Evolutionary conservation across 2,329 filamentous ascomycete species (phyloP).

Genomic region (Bretziella fagacearum): DNA sequence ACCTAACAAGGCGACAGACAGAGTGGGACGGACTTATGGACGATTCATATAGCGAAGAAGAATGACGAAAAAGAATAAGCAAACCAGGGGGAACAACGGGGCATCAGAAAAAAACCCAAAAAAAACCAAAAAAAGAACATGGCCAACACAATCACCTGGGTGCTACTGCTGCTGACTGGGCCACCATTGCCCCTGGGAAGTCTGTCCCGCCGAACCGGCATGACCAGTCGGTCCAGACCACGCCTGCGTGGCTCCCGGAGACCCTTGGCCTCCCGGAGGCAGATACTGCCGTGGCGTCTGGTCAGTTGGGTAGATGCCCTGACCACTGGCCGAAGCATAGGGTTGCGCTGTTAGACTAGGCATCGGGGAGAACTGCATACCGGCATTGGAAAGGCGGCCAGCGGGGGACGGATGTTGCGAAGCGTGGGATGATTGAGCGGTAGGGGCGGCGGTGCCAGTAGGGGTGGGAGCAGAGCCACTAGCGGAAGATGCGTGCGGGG

Average conservation of each 20-base stretch:
- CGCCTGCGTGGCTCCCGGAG: slow-evolving; percentile 31
- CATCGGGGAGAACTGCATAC: slow-evolving; percentile 47
- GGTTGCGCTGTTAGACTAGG: slow-evolving; percentile 41
- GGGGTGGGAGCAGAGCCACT: too few relatives aligned
- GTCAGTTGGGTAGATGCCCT: slow-evolving; percentile 43
- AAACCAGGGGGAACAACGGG: slow-evolving; percentile 5
- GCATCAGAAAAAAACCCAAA: slow-evolving; percentile 1
- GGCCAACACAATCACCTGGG: too few relatives aligned
- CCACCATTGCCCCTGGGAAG: slow-evolving; percentile 31
- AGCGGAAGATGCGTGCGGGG: too few relatives aligned
- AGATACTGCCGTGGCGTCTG: slow-evolving; percentile 51
- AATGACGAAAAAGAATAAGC: not conserved
- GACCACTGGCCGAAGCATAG: slow-evolving; percentile 27
- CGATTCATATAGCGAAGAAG: not conserved
- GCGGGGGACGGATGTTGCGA: too few relatives aligned
- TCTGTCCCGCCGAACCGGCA: not conserved
- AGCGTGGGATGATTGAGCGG: not conserved
- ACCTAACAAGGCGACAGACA: not conserved
- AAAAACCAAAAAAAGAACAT: slow-evolving; percentile 2
- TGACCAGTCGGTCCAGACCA: slow-evolving; percentile 48
- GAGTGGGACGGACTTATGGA: not conserved
- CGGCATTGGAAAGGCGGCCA: slow-evolving; percentile 35
- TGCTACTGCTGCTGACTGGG: slow-evolving; percentile 25
- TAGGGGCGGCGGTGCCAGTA: not conserved
- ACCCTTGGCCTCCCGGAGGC: slow-evolving; percentile 39